Percentiles rank a stretch among this genome's conserved stretches.
Evolutionary conservation across 2,329 filamentous ascomycete species (phyloP).

Genomic region (Beauveria scarabaeidicola): DNA sequence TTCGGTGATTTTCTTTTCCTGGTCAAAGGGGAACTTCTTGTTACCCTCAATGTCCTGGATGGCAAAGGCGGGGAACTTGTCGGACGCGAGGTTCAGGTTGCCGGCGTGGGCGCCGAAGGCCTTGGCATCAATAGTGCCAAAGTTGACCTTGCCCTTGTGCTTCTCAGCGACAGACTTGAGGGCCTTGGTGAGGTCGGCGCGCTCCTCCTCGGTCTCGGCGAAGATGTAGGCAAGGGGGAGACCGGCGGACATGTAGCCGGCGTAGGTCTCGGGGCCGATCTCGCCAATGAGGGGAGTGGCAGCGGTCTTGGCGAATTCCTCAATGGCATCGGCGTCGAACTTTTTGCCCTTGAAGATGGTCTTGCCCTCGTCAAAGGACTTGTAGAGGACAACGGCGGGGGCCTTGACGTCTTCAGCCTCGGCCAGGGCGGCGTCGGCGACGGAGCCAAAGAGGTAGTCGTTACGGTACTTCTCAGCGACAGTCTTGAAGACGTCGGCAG

Average conservation of each 20-base stretch:
- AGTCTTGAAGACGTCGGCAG: constrained; percentile 74
- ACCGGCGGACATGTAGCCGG: constrained; percentile 85
- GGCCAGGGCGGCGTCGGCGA: constrained; percentile 73
- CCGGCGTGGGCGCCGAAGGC: constrained; percentile 87
- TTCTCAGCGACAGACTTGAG: constrained; percentile 84
- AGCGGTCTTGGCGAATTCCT: constrained; percentile 73
- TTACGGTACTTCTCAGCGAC: constrained; percentile 73
- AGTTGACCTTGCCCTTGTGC: constrained; percentile 92
- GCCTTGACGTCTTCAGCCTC: constrained; percentile 83
- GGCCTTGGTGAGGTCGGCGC: constrained; percentile 63
- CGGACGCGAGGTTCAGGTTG: constrained; percentile 94
- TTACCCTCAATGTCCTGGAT: constrained; percentile 95
- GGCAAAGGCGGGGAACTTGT: constrained; percentile 94
- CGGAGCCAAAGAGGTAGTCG: constrained; percentile 84
- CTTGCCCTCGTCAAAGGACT: constrained; percentile 96
- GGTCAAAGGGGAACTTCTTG: constrained; percentile 92
- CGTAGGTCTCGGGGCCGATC: constrained; percentile 94
- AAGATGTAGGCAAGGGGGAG: constrained; percentile 97
- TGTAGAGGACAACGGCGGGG: constrained; percentile 89
- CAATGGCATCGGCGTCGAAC: constrained; percentile 73
- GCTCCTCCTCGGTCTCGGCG: constrained; percentile 84
- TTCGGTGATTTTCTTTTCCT: constrained; percentile 67
- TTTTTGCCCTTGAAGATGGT: constrained; percentile 64
- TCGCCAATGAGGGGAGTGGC: constrained; percentile 89
- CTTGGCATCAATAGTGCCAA: constrained; percentile 94